A percentile compares a stretch with the other conserved stretches of the same genome.
phyloP scores from a whole-genome alignment of 441 rosid species.

The Syzygium malaccense region DNA sequence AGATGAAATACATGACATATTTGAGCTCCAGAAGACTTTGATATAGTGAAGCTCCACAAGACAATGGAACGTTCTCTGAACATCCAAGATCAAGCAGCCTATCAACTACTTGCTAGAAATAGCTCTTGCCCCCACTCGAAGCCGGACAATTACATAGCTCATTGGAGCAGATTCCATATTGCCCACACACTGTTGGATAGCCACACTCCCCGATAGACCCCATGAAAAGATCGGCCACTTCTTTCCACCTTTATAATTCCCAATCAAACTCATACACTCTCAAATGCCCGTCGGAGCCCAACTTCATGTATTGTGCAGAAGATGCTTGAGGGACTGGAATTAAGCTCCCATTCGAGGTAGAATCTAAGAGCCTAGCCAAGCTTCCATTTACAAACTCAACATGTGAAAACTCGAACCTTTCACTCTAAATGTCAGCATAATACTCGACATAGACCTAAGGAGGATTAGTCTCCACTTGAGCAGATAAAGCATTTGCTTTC shows the following conservation, averaged over 20 bases:
- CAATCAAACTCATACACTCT: too few species aligned
- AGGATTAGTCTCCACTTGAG: background rate
- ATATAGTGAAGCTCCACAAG: background rate
- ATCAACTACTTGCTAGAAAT: background rate
- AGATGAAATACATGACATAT: background rate
- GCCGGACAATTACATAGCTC: background rate
- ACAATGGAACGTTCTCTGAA: too few species aligned
- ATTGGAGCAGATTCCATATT: background rate
- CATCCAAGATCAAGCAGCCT: background rate
- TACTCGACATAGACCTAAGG: background rate
- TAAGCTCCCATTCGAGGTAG: background rate
- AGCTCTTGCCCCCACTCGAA: background rate
- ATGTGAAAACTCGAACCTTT: background rate
- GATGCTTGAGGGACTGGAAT: too few species aligned
- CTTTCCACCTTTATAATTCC: rapidly evolving
- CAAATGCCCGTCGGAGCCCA: background rate
- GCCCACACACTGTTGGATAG: background rate
- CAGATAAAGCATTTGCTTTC: background rate
- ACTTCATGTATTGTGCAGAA: background rate
- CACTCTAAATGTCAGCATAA: rapidly evolving
- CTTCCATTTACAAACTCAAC: background rate
- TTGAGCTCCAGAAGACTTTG: background rate
- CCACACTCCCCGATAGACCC: background rate
- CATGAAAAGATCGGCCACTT: too few species aligned
- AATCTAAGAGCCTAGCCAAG: background rate